Evolutionary conservation across 2,329 filamentous ascomycete genomes (phyloP), one percentile per base, ranked within the genome.

Genomic region (Dichotomopilus funicola): DNA sequence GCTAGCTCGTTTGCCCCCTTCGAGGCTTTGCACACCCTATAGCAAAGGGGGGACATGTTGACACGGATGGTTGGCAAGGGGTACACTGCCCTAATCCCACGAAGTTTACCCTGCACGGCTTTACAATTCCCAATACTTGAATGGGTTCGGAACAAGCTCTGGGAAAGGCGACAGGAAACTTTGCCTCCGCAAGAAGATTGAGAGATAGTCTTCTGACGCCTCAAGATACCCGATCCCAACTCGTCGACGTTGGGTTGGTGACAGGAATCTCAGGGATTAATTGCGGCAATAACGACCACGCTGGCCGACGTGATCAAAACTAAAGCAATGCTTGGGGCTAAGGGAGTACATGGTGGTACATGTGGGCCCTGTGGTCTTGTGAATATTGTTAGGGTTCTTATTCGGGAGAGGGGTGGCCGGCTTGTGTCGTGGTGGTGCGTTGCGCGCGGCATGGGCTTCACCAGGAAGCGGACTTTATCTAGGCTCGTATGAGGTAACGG

Each of bases 241-340:
- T 94, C 11, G 61, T 82, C 5, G 86, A 92, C 71, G 85, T 85
- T 31, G 88, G 83, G 0, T 55, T 80, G 1, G 80, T 92, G 44
- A 94, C 89, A 0, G 89, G 87, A 0, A 55, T 80, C 3, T 88
- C 87, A 66, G 91, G 91, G 91, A 0, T 82, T 83, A 5, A 69
- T 92, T 7, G 86, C 90, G 0, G 88, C 91, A 0, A 79, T 88
- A 8, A 69, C 94, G n/a, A 96, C 91, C 1, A 95, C 91, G 50
- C 91, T 91, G 0, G 83, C 91, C 54, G 91, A 96, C 70, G 89
- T 95, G 8, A 81, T 96, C 31, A 95, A 96, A 75, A 95, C 91
- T 61, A 75, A 89, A 49, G 87, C 95, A 71, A 96, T 95, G 91
- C 75, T 96, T 33, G 77, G 79, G 35, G 83, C 83, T 1, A 76